These are phyloP conservation scores for Pterocarpus santalinus DNA, from an alignment of 306 rosid genomes.

Conservation along the genomic window DNA sequence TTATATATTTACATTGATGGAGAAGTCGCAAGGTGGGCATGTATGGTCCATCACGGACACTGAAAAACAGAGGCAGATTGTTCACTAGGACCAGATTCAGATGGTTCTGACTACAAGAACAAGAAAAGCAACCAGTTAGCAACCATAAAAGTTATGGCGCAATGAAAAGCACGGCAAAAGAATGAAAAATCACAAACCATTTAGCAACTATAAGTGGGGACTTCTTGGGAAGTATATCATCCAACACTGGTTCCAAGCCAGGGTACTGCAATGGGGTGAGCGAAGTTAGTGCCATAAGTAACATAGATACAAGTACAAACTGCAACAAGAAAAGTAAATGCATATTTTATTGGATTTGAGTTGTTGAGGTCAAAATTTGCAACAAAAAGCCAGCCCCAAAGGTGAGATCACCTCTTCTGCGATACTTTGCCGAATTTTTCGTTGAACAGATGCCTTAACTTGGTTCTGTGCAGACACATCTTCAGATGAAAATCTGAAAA, in stretches of 20 bases:
- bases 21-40: constrained; percentile 98
- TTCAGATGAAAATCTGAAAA: constrained; percentile 80
- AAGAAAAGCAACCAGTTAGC: constrained; percentile 44
- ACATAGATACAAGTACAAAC: not conserved
- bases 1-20: constrained; percentile 82
- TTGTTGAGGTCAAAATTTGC: constrained; percentile 4
- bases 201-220: constrained; percentile 91
- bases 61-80: constrained; percentile 93
- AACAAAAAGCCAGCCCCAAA: not conserved
- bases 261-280: constrained; percentile 73
- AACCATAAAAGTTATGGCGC: constrained; percentile 10
- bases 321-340: not conserved
- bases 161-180: constrained; percentile 21
- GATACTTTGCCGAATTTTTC: constrained; percentile 92
- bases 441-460: constrained; percentile 97
- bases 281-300: constrained; percentile 13
- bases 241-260: constrained; percentile 92
- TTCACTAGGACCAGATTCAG: constrained; percentile 94
- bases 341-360: not conserved
- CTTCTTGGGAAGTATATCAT: constrained; percentile 96
- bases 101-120: constrained; percentile 88
- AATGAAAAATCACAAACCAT: constrained; percentile 67
- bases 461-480: constrained; percentile 98
- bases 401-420: constrained; percentile 84
- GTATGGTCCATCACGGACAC: constrained; percentile 96